Conservation (phyloP, 2,329 filamentous ascomycete species). For the Aphanocladium album region DNA sequence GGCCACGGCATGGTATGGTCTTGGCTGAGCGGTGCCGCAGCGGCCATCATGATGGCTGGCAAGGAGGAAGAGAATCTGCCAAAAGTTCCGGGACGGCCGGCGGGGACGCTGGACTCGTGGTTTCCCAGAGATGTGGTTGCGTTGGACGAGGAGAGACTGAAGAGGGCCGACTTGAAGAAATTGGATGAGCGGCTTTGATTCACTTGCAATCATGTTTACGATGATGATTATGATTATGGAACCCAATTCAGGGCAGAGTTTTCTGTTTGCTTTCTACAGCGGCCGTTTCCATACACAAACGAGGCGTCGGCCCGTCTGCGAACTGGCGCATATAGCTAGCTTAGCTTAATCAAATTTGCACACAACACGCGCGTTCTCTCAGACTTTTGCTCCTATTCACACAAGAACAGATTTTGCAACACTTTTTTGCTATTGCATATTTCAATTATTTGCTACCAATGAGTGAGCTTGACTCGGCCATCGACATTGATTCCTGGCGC, state of each 20-base stretch:
- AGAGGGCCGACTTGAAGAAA: conserved; percentile 31
- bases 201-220: not conserved
- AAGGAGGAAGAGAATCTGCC: conserved; percentile 27
- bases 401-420: no score
- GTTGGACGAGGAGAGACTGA: conserved; percentile 29
- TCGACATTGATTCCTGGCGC: conserved; percentile 29
- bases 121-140: conserved; percentile 33
- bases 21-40: conserved; percentile 45
- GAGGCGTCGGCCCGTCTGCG: not conserved
- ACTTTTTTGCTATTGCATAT: not conserved
- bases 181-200: conserved; percentile 18
- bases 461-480: not conserved
- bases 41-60: conserved; percentile 42
- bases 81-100: conserved; percentile 29
- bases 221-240: not conserved
- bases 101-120: conserved; percentile 34
- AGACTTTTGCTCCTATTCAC: no score
- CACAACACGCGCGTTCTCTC: not conserved
- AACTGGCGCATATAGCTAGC: not conserved
- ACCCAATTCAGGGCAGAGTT: not conserved
- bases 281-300: conserved; percentile 15
- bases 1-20: conserved; percentile 51
- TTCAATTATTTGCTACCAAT: conserved; percentile 3
- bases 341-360: not conserved
- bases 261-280: not conserved